Base-by-base conservation (phyloP, 2,329 filamentous ascomycete species). In the Xylogone sp. region DNA sequence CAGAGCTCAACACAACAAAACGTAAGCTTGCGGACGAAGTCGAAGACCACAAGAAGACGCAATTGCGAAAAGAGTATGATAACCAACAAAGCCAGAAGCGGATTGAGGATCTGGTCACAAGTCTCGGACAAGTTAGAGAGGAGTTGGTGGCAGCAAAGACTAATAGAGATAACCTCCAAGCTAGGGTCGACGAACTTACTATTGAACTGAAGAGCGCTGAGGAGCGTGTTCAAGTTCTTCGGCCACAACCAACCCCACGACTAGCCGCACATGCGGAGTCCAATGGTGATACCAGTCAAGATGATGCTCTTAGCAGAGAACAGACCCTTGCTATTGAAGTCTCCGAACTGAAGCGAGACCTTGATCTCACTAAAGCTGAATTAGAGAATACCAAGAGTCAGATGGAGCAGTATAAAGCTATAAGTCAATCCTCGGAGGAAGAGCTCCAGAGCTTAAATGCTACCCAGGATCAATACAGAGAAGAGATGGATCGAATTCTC, bases 151-250 rank as follows among this genome's bases (percentile, higher is more conserved):
- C 86, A 21, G 83, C 86, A 21, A 96, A 96, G 75, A 96, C 93
- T 1, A 88, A 84, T 45, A 84, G 88, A 45, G 93, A 97, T 67
- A 89, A 97, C 66, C 77, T 99, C 2, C 92, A 97, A 68, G 82
- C 86, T 29, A 83, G 92, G 52, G 90, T 96, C 2, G 88, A 96
- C 58, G 93, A 97, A 71, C 74, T 99, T 50, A 87, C 86, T 21
- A 88, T 95, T 51, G 90, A 97, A 66, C 76, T 97, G 21, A 87
- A 88, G 60, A 91, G 87, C 63, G 90, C 92, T 0, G 91, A 97
- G 67, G 94, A 97, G 69, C 87, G 91, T 47, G 79, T 89, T 5
- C 85, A 88, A 59, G 82, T 91, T 24, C 75, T 97, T 50, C 90
- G 94, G 58, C 87, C 90, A n/a, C 82, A 87, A 51, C 86, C 88